Conservation (phyloP, 768 basidiomycete species). For the Trametes cingulata region DNA sequence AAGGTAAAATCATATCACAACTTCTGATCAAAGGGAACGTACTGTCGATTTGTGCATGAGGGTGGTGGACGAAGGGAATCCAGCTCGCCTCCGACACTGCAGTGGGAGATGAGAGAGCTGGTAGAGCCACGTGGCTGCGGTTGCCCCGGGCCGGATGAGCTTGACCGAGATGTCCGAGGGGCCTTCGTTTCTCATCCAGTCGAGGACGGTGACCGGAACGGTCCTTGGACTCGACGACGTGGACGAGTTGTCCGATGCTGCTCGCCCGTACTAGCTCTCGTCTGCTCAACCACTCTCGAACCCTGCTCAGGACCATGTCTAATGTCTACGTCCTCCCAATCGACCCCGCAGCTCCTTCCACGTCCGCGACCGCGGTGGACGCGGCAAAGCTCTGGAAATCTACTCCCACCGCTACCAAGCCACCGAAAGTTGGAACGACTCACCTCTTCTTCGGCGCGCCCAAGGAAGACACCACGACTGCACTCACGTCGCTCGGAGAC, state of each 20-base stretch:
- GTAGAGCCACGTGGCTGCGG: too few species aligned
- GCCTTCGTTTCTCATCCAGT: too few species aligned
- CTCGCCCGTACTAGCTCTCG: background rate
- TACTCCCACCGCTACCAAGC: conserved; percentile 41
- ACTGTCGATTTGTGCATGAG: too few species aligned
- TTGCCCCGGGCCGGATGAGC: too few species aligned
- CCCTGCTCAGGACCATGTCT: conserved; percentile 10
- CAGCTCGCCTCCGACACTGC: too few species aligned
- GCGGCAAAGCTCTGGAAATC: conserved; percentile 54
- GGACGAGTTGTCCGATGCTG: background rate
- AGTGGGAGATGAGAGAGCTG: too few species aligned
- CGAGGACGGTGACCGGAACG: too few species aligned
- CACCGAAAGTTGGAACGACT: conserved; percentile 61
- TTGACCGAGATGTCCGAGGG: too few species aligned
- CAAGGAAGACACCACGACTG: conserved; percentile 20
- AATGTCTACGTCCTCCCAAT: conserved; percentile 48
- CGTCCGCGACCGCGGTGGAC: conserved; percentile 41
- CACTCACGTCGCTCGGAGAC: conserved; percentile 29
- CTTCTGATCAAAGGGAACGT: too few species aligned
- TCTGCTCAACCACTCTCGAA: conserved; percentile 3
- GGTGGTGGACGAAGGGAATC: too few species aligned
- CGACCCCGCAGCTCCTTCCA: conserved; percentile 44
- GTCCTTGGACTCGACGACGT: too few species aligned
- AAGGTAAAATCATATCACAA: too few species aligned
- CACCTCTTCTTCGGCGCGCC: conserved; percentile 56